phyloP scores from a whole-genome alignment of 2,329 filamentous ascomycete species.

The Trichophyton verrucosum region DNA sequence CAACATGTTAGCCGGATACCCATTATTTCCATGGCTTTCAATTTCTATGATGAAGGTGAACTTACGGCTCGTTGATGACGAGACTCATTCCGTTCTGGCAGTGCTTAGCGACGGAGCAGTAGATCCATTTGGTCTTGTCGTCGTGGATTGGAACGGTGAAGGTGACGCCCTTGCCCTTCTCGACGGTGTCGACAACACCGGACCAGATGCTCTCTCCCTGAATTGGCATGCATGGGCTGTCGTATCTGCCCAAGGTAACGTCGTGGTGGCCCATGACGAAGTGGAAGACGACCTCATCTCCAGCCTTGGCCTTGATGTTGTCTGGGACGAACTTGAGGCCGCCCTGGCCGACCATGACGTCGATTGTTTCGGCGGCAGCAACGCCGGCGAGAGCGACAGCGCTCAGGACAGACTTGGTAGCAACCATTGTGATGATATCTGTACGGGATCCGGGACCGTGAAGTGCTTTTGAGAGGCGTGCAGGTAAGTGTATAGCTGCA shows the following conservation, averaged over 20 bases:
- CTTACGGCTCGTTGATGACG: conserved; percentile 39
- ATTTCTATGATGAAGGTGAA: not conserved
- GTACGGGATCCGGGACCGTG: not conserved
- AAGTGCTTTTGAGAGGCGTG: not conserved
- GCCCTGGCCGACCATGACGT: conserved; percentile 9
- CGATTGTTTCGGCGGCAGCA: conserved; percentile 7
- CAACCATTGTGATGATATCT: not conserved
- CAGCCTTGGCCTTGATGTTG: conserved; percentile 5
- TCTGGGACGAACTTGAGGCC: conserved; percentile 7
- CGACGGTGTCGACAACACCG: conserved; percentile 9
- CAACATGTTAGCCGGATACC: not conserved
- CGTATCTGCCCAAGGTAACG: conserved; percentile 6
- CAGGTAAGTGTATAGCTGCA: not conserved
- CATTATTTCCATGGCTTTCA: not conserved
- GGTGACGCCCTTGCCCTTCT: conserved; percentile 6
- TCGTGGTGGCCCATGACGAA: conserved; percentile 10
- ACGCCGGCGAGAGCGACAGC: conserved; percentile 1
- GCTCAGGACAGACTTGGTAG: conserved; percentile 1
- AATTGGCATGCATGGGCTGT: conserved; percentile 6
- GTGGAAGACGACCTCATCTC: conserved; percentile 11
- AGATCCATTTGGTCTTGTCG: conserved; percentile 38
- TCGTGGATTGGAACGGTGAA: conserved; percentile 39
- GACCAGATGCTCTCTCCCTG: conserved; percentile 10
- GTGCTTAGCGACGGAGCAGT: conserved; percentile 39
- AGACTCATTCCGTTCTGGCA: conserved; percentile 42